Base-by-base conservation (phyloP, 768 basidiomycete species). In the Infundibulicybe gibba region DNA sequence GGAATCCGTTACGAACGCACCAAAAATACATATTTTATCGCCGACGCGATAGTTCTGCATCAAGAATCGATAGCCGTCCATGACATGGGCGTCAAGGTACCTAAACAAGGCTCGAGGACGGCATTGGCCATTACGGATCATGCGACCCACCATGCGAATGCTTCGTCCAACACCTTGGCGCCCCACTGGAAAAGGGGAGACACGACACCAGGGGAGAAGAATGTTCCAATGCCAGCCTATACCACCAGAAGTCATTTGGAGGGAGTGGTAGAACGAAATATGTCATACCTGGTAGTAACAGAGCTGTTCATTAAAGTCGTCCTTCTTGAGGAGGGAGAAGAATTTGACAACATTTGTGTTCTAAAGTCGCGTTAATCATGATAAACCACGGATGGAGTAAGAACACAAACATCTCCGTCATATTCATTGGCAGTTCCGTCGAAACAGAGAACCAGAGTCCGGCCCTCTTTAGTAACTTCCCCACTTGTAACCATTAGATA, bases 11-110 rank as follows among this genome's bases (percentile, higher is more conserved):
- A 60, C 56, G 32, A 33, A 55, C 68, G 19, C 46, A 82, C 85
- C 87, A 48, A 89, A 88, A 16, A 90, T 62, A 56, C 82, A 88
- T 30, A 90, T 77, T 60, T 75, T 87, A 59, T 89, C 87, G 1
- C 88, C 90, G 0, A 65, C 54, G n/a, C 67, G 70, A 58, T 85
- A 89, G 55, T 85, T 90, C 50, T 85, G 74, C 89, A 91, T 90
- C 44, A 91, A 65, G 61, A 83, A 91, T 50, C 66, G 69, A 62
- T 91, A 92, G 0, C 90, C 90, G 8, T 77, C 83, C 64, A 81
- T 77, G 17, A 90, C 83, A 63, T 90, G 87, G 1, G 58, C 74
- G 44, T 82, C 80, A 35, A 90, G 68, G 55, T 84, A 89, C 80
- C 85, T 86, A 33, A 11, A 3, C 33, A 35, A 40, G 12, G 12